Evolutionary conservation across 2,329 filamentous ascomycete species (phyloP).

Genomic region (Xylaria sp.): DNA sequence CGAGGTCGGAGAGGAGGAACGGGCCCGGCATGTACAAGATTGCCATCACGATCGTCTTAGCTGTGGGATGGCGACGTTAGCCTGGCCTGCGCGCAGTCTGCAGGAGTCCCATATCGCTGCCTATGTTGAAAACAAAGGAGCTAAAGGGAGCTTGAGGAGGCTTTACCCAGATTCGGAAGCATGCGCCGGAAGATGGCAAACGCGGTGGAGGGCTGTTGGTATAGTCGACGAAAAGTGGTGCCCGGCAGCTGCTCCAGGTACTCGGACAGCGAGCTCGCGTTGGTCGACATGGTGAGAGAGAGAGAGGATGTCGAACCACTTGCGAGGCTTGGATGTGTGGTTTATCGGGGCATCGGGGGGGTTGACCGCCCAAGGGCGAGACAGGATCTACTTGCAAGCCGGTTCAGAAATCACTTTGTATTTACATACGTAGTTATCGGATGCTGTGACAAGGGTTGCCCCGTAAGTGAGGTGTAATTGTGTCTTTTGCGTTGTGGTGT

Average conservation of each 20-base stretch:
- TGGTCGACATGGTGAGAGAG: slow-evolving; percentile 44
- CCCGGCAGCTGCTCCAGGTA: slow-evolving; percentile 93
- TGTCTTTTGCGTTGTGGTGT: background rate
- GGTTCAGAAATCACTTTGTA: background rate
- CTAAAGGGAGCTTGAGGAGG: slow-evolving; percentile 3
- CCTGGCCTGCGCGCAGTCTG: background rate
- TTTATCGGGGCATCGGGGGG: slow-evolving; percentile 25
- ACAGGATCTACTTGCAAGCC: background rate
- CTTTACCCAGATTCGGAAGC: slow-evolving; percentile 85
- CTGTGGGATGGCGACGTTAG: slow-evolving; percentile 54
- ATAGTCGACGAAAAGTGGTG: slow-evolving; percentile 88
- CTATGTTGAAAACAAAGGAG: background rate
- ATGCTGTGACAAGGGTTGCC: background rate
- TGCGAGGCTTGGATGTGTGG: slow-evolving; percentile 22
- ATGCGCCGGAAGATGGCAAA: slow-evolving; percentile 97
- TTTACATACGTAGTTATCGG: background rate
- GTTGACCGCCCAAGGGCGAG: slow-evolving; percentile 7
- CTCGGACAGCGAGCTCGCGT: slow-evolving; percentile 71
- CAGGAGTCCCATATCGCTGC: background rate
- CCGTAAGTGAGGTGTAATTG: too few relatives aligned
- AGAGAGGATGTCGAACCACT: slow-evolving; percentile 27
- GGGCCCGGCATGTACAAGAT: slow-evolving; percentile 90
- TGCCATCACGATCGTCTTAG: slow-evolving; percentile 95
- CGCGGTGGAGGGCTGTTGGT: slow-evolving; percentile 94
- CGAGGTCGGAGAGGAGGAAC: slow-evolving; percentile 81